A percentile compares a stretch with the other conserved stretches of the same genome.
Conservation (phyloP, 331 rosid species). For the Rhamnella rubrinervis region DNA sequence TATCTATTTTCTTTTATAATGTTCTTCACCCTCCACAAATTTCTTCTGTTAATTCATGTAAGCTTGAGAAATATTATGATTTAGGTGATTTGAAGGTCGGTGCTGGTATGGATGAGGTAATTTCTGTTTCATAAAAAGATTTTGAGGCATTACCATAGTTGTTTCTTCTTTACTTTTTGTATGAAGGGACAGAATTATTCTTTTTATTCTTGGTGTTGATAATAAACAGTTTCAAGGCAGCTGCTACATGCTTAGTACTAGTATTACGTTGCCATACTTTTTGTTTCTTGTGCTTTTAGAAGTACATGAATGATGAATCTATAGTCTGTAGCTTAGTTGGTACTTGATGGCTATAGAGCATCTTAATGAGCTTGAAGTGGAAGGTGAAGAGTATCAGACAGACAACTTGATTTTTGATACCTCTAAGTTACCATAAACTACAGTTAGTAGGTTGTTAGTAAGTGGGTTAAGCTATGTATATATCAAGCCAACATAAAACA, state of each 20-base stretch:
- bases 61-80: slow-evolving; percentile 88
- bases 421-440: too few species aligned
- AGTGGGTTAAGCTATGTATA: too few species aligned
- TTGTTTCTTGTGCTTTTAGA: slow-evolving; percentile 2
- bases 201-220: neutral
- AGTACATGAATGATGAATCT: neutral
- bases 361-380: slow-evolving; percentile 2
- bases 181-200: neutral
- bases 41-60: slow-evolving; percentile 54
- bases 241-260: too few species aligned
- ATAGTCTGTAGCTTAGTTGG: neutral
- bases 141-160: neutral
- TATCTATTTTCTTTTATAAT: slow-evolving; percentile 93
- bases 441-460: too few species aligned
- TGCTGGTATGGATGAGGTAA: slow-evolving; percentile 82
- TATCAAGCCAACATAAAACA: too few species aligned
- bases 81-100: slow-evolving; percentile 85
- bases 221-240: too few species aligned
- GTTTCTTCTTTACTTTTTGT: neutral
- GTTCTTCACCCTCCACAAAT: slow-evolving; percentile 88
- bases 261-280: too few species aligned
- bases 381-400: neutral
- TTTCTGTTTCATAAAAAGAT: slow-evolving; percentile 6
- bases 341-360: neutral
- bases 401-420: too few species aligned